Base-by-base conservation (phyloP, 805 yeast species). In the Yamadazyma philogaea region DNA sequence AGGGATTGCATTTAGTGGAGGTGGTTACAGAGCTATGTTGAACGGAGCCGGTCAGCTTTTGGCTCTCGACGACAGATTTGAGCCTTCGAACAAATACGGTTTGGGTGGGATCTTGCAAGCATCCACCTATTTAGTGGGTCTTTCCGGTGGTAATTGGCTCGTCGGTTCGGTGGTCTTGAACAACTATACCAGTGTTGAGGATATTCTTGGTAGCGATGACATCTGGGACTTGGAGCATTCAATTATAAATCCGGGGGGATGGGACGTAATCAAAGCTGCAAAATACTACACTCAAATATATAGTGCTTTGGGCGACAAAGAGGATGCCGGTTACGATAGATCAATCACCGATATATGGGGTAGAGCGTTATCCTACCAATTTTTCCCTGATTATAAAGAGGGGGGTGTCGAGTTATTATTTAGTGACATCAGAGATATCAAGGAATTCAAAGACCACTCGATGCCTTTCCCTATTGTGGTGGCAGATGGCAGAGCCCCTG, bases 21-120 rank as follows among this genome's bases (percentile, higher is more conserved):
- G 96, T 57, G 96, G 96, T 3, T 88, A 86, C 61, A 75, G 96
- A 47, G 95, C 96, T 26, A 86, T 88, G 90, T 71, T 82, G 73
- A 40, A 50, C 45, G 96, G 96, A 1, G 96, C 96, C 8, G 96
- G 96, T 31, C 81, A 84, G 60, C 64, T 89, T 24, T 66, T 90
- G 1, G 95, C 91, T 0, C 63, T 86, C 43, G 96, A 88, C 61
- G 79, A 80, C 55, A 68, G 95, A 52, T 81, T 88, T 3, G 63
- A 55, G 7, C 75, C 73, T 43, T 68, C 79, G 3, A 65, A 64
- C 20, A 68, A 72, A 4, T 57, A 64, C 28, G 88, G 89, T 11
- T 61, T 88, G 37, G 95, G 95, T 30, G 95, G 96, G 5, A 61
- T 89, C 18, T 64, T 88, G 30, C 89, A 84, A 55, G 64, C 85